Evolutionary conservation across 1,284 basidiomycete species (phyloP).

Genomic region (Marasmius sp.): DNA sequence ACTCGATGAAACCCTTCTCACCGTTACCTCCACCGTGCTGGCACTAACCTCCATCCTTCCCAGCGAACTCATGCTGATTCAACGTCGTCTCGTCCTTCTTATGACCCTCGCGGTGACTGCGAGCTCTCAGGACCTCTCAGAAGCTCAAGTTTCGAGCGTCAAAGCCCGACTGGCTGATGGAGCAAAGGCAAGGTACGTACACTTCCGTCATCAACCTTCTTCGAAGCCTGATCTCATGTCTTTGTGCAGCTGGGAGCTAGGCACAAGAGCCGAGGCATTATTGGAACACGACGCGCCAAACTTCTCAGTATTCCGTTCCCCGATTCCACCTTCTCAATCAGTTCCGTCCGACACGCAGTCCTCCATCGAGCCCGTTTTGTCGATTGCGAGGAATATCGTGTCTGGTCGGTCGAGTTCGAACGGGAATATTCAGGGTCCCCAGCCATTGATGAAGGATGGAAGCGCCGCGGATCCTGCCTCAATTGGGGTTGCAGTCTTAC

Average conservation of each 20-base stretch:
- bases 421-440: conserved; percentile 41
- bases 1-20: not conserved
- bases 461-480: conserved; percentile 83
- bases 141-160: conserved; percentile 21
- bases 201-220: not conserved
- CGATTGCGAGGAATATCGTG: conserved; percentile 59
- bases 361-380: conserved; percentile 53
- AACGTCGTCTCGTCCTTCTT: conserved; percentile 5
- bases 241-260: conserved; percentile 62
- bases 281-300: conserved; percentile 53
- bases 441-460: conserved; percentile 51
- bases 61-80: not conserved
- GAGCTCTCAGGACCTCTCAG: conserved; percentile 22
- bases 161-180: conserved; percentile 26
- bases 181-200: conserved; percentile 25
- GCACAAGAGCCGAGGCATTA: conserved; percentile 58
- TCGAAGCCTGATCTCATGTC: not conserved
- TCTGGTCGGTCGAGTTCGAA: conserved; percentile 40
- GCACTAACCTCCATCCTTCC: not conserved
- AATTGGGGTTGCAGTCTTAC: conserved; percentile 75
- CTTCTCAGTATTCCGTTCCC: conserved; percentile 46
- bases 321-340: conserved; percentile 37
- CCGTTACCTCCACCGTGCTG: not conserved
- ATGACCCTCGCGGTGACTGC: conserved; percentile 8
- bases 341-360: conserved; percentile 33